Conservation (phyloP, 2,329 filamentous ascomycete genomes). For the Zasmidium citrigriseum region DNA sequence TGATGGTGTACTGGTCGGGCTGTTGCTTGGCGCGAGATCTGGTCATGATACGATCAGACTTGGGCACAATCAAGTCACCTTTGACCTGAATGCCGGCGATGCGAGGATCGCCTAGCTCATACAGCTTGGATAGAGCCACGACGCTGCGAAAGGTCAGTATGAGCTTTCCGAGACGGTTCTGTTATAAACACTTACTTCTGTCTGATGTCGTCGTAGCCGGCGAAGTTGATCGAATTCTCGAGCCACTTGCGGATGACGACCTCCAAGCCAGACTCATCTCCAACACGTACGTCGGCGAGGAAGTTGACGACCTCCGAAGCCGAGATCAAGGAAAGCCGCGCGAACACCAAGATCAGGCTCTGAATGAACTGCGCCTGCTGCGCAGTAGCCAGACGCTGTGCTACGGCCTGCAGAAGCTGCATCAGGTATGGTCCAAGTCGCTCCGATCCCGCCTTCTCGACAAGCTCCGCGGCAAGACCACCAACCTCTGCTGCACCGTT, state of each 20-base stretch:
- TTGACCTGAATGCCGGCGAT: constrained; percentile 80
- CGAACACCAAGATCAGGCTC: constrained; percentile 92
- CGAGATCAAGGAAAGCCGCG: constrained; percentile 79
- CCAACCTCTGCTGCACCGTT: constrained; percentile 95
- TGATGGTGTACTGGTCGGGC: constrained; percentile 84
- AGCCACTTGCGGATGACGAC: constrained; percentile 94
- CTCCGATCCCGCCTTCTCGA: constrained; percentile 92
- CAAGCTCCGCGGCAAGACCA: constrained; percentile 87
- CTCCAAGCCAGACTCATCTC: constrained; percentile 77
- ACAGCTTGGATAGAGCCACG: constrained; percentile 89
- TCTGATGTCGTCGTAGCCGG: constrained; percentile 96
- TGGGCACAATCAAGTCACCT: constrained; percentile 82
- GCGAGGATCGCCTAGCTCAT: constrained; percentile 79
- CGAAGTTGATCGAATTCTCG: constrained; percentile 94
- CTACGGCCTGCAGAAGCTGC: constrained; percentile 86
- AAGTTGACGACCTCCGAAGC: constrained; percentile 91
- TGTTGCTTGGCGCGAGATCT: constrained; percentile 85
- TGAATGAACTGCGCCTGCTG: constrained; percentile 89
- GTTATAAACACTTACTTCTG: constrained; percentile 72
- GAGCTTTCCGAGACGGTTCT: neutral
- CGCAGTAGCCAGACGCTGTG: constrained; percentile 78
- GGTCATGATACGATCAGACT: constrained; percentile 86
- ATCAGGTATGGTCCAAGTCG: constrained; percentile 86
- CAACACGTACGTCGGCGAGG: constrained; percentile 79
- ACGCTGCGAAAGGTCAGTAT: constrained; percentile 58